Evolutionary conservation across 129 eudicot species (phyloP), one percentile per base, ranked within the genome.

Genomic region (Flaveria sonorensis): DNA sequence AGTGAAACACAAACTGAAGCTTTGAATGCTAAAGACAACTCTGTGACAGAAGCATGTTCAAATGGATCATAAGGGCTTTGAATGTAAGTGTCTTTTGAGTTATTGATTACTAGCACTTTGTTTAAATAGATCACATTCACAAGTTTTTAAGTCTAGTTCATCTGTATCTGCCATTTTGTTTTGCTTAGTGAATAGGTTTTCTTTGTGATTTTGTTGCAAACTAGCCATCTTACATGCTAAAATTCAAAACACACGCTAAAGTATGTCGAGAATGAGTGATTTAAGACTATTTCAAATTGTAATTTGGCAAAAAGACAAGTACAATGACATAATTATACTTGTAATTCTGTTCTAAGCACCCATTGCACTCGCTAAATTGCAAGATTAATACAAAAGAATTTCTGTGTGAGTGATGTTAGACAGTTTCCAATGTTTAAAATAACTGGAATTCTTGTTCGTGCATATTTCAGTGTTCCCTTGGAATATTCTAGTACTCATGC

Each of bases 21-120:
- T 68, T 76, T 79, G 64, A 63, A 40, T 45, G 74, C 75, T 62
- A 79, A 62, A 57, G 90, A 60, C n/a, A 79, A 86, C 69, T 77
- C 85, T 71, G 81, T 77, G 12, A 53, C 65, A 57, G 71, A 87
- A 79, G 83, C 85, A 24, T 74, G 82, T 82, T 70, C 86, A 64
- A 79, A 81, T 77, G 81, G 77, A 73, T 71, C 87, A 50, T 82
- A 84, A 69, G 56, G 86, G 90, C 75, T 63, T n/a, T n/a, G n/a
- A n/a, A n/a, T n/a, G 90, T 85, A 74, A 78, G 90, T 83, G 43
- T 19, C 78, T 80, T 73, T 50, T 61, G 0, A 57, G 75, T 68
- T 68, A 5, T 9, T 16, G 18, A 42, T 68, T 68, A 26, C 47
- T 40, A 8, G 67, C 36, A 60, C n/a, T 73, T 51, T 9, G 45